Base-by-base conservation (phyloP, 805 yeast genomes). In the Spathaspora sp. region DNA sequence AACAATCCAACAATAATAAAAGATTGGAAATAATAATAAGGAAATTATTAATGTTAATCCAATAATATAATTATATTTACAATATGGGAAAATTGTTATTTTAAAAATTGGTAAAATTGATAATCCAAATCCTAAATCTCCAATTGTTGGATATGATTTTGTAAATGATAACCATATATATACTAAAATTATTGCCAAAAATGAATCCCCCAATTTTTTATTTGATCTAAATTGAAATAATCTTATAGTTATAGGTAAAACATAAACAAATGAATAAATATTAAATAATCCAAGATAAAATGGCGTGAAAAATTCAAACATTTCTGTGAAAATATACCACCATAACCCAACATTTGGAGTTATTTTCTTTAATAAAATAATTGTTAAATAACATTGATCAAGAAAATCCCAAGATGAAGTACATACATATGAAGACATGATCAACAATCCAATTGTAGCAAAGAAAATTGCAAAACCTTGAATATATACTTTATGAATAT, bases 241-340 rank as follows among this genome's bases (percentile, higher is more conserved):
- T 57, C 97, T 76, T 11, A 89, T 61, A 0, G 96, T 79, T 17
- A 93, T 60, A 14, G 98, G 98, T 1, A 87, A 53, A 2, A 85
- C 75, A 64, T 88, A 87, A 2, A 85, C 70, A 17, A 83, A 73
- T 14, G 83, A 68, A 68, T 85, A 90, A 45, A 92, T 61, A 61
- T 91, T 92, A 81, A 92, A 94, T 18, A 91, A 85, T 10, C 90
- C 84, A 40, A 85, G 71, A 74, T 88, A 94, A 62, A 94, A 91
- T 18, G 89, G 83, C 28, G 86, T 79, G 76, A 93, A 94, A 63
- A 84, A 87, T 50, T 87, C 94, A 69, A 94, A 94, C 82, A 94
- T 88, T 68, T 94, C 99, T 42, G 93, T 87, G 74, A 94, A 94
- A 60, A 92, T 84, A 72, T 94, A 94, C 99, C 99, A 94, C 99